These are phyloP conservation scores for Cryphonectria carpinicola DNA, from an alignment of 2,329 filamentous ascomycete genomes.

Conservation along the genomic window DNA sequence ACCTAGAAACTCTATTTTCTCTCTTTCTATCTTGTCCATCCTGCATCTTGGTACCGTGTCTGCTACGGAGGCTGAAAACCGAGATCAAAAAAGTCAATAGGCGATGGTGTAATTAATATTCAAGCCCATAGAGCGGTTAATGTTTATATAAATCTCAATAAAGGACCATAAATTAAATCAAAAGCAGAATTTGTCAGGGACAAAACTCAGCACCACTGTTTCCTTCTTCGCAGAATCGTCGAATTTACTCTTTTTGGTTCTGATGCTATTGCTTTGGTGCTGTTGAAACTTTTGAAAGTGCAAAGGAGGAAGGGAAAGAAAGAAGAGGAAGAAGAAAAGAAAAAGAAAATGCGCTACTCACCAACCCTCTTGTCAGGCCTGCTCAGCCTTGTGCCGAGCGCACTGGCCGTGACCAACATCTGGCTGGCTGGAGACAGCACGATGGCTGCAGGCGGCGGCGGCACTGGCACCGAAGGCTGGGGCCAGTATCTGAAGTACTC, in stretches of 20 bases:
- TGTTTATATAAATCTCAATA: background rate
- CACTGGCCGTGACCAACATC: slow-evolving; percentile 17
- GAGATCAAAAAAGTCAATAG: background rate
- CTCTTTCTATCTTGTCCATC: background rate
- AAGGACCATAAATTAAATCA: background rate
- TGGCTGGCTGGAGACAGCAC: slow-evolving; percentile 58
- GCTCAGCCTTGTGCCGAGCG: slow-evolving; percentile 5
- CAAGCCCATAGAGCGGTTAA: background rate
- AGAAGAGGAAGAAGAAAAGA: background rate
- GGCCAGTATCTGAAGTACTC: slow-evolving; percentile 62
- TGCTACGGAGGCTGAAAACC: background rate
- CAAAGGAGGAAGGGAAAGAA: background rate
- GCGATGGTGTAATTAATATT: background rate
- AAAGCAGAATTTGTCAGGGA: background rate
- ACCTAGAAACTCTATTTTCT: background rate
- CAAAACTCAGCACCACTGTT: background rate
- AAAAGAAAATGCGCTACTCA: slow-evolving; percentile 6
- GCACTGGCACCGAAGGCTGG: slow-evolving; percentile 59
- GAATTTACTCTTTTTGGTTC: background rate
- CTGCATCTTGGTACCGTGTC: no score
- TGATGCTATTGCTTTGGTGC: background rate
- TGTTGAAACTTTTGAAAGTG: background rate
- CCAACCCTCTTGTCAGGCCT: slow-evolving; percentile 1
- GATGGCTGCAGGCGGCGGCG: slow-evolving; percentile 56
- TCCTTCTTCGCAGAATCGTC: background rate